Evolutionary conservation across 257 asterid genomes (phyloP).

Genomic region (Solanum corneliomulleri): DNA sequence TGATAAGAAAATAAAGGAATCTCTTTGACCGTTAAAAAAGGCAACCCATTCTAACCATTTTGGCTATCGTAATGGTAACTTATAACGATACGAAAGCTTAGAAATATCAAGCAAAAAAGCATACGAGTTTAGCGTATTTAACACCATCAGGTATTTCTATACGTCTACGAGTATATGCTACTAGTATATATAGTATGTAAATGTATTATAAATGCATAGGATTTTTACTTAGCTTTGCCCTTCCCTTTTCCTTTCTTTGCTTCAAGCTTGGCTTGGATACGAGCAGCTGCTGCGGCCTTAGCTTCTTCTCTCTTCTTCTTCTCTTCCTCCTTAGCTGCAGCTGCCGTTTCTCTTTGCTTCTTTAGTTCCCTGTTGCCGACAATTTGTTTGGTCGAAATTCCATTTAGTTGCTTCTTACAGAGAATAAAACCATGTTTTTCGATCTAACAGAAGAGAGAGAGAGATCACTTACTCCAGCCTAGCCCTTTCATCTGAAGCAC

Average conservation of each 20-base stretch:
- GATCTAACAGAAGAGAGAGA: neutral
- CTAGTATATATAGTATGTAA: neutral
- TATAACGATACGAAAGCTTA: neutral
- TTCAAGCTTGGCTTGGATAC: conserved; percentile 90
- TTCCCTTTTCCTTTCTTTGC: conserved; percentile 94
- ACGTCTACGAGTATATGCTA: neutral
- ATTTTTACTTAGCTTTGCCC: conserved; percentile 56
- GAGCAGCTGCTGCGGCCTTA: conserved; percentile 93
- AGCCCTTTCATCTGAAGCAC: conserved; percentile 82
- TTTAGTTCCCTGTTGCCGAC: conserved; percentile 55
- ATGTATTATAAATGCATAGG: neutral
- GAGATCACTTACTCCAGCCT: conserved; percentile 69
- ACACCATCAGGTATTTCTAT: neutral
- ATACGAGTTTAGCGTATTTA: neutral
- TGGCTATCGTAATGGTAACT: no score
- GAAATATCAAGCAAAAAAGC: neutral
- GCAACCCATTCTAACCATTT: neutral
- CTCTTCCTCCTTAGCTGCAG: conserved; percentile 83
- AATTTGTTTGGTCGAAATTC: neutral
- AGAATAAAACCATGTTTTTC: neutral
- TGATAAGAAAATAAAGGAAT: neutral
- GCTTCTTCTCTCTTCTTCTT: conserved; percentile 99
- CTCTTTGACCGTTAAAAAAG: neutral
- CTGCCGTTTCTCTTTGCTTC: conserved; percentile 80
- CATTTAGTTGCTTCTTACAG: neutral